Conservation (phyloP, 371 early-diverging fungal species). For the Caulochytrium protostelioides region DNA sequence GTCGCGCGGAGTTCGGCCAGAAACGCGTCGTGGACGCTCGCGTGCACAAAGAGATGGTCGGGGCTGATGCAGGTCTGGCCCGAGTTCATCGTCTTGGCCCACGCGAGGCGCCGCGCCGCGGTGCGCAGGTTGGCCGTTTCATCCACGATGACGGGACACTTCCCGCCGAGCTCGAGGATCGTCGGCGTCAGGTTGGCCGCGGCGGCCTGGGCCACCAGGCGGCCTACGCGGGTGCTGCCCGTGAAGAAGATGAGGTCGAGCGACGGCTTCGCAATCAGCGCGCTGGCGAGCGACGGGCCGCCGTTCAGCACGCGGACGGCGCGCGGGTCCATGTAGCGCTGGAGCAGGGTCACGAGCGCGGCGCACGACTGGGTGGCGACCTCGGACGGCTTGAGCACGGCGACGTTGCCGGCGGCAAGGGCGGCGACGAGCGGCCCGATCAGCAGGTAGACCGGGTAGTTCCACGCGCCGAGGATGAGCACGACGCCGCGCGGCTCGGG, state of each 20-base stretch:
- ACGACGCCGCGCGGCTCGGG: slow-evolving; percentile 61
- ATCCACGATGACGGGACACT: slow-evolving; percentile 54
- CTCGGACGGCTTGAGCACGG: slow-evolving; percentile 73
- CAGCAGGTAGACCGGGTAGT: slow-evolving; percentile 53
- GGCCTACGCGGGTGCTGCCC: slow-evolving; percentile 54
- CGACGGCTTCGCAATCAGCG: slow-evolving; percentile 36
- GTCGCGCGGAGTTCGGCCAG: slow-evolving; percentile 26
- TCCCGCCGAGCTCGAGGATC: slow-evolving; percentile 73
- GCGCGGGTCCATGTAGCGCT: slow-evolving; percentile 46
- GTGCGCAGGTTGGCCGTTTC: slow-evolving; percentile 34
- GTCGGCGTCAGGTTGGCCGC: slow-evolving; percentile 45
- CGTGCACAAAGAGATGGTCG: slow-evolving; percentile 56
- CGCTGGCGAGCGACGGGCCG: slow-evolving; percentile 50
- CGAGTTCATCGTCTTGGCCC: slow-evolving; percentile 56
- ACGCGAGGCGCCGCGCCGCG: slow-evolving; percentile 52
- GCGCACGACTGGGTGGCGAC: slow-evolving; percentile 45
- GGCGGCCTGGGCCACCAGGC: slow-evolving; percentile 53
- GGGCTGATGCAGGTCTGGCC: slow-evolving; percentile 78
- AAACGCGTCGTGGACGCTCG: slow-evolving; percentile 25
- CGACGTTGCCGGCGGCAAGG: slow-evolving; percentile 80
- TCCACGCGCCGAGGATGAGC: slow-evolving; percentile 53
- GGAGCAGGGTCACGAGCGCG: slow-evolving; percentile 35
- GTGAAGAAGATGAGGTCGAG: slow-evolving; percentile 80
- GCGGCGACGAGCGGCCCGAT: slow-evolving; percentile 60
- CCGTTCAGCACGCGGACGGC: slow-evolving; percentile 55